These are phyloP conservation scores for Hortaea sp. DNA, from an alignment of 2,329 filamentous ascomycete genomes.

Conservation along the genomic window DNA sequence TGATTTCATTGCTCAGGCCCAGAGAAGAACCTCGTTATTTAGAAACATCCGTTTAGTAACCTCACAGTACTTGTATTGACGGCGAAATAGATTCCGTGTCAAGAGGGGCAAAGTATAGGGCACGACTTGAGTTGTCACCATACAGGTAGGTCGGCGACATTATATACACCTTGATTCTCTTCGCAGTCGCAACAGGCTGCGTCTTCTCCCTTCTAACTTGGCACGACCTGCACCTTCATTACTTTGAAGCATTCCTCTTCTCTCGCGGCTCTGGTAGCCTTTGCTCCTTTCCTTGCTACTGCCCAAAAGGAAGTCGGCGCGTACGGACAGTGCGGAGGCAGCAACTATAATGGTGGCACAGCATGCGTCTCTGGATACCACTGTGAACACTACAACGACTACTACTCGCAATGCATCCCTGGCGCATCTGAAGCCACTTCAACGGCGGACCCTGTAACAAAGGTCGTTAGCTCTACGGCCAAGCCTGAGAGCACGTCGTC, in stretches of 20 bases:
- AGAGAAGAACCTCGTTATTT: no score
- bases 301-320: background rate
- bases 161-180: no score
- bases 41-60: no score
- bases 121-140: no score
- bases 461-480: background rate
- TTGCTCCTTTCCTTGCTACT: background rate
- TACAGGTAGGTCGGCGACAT: no score
- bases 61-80: no score
- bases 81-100: no score
- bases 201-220: no score
- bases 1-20: no score
- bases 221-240: background rate
- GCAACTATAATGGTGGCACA: constrained; percentile 18
- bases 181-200: no score
- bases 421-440: background rate
- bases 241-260: background rate
- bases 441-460: background rate
- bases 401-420: constrained; percentile 29
- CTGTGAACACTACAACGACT: constrained; percentile 25
- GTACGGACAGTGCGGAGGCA: constrained; percentile 27
- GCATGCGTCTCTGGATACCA: constrained; percentile 25
- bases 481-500: background rate
- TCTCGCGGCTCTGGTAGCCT: constrained; percentile 1
- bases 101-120: no score